Percentiles rank a stretch among this genome's conserved stretches.
Evolutionary conservation across 2,329 filamentous ascomycete genomes (phyloP).

Genomic region (Pseudomassariella vexata): DNA sequence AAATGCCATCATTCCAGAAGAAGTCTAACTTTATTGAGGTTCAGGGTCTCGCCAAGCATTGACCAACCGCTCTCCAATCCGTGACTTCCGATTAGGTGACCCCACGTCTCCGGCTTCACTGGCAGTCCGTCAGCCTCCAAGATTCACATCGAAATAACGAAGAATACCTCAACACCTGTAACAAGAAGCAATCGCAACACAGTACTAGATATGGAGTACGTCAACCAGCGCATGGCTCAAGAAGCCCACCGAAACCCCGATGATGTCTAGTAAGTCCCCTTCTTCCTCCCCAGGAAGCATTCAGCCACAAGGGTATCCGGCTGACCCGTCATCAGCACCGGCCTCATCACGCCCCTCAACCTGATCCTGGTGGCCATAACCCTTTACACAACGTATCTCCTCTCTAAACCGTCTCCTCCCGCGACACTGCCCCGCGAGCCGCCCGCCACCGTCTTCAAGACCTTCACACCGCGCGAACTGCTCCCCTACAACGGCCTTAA

Average conservation of each 20-base stretch:
- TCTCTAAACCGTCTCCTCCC: conserved; percentile 44
- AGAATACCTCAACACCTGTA: too few species aligned
- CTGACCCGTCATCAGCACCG: conserved; percentile 27
- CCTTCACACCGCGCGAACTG: conserved; percentile 74
- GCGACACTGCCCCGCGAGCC: conserved; percentile 44
- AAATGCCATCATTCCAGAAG: too few species aligned
- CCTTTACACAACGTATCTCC: conserved; percentile 52
- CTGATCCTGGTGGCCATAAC: conserved; percentile 50
- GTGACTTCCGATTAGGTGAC: too few species aligned
- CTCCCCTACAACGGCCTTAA: conserved; percentile 77
- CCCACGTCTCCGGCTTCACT: too few species aligned
- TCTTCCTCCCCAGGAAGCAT: background rate
- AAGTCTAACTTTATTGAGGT: too few species aligned
- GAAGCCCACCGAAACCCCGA: conserved; percentile 41
- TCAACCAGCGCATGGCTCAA: conserved; percentile 49
- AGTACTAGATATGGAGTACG: conserved; percentile 61
- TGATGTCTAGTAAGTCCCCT: conserved; percentile 23
- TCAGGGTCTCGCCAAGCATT: too few species aligned
- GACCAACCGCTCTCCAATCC: too few species aligned
- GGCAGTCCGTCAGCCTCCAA: too few species aligned
- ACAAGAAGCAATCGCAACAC: too few species aligned
- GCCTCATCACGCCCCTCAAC: conserved; percentile 58
- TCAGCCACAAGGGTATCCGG: too few species aligned
- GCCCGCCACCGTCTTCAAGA: conserved; percentile 57
- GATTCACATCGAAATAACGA: too few species aligned